These are phyloP conservation scores for Endoconidiophora laricicola DNA, from an alignment of 2,329 filamentous ascomycete species.

Conservation along the genomic window DNA sequence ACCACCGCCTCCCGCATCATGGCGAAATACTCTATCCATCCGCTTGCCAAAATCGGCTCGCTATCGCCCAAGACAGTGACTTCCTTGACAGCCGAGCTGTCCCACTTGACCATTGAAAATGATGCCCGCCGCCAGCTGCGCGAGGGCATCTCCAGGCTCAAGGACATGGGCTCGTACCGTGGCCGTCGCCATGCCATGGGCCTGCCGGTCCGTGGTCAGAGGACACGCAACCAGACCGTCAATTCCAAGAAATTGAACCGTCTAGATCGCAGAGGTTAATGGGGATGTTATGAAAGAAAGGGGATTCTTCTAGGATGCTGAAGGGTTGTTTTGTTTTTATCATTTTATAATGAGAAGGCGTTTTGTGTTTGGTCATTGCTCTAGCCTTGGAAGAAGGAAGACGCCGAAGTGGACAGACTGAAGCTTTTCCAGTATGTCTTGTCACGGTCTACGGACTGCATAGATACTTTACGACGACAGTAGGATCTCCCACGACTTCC, in stretches of 20 bases:
- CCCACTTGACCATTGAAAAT: constrained; percentile 86
- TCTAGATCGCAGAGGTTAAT: constrained; percentile 30
- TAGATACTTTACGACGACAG: no score
- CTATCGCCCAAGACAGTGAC: constrained; percentile 62
- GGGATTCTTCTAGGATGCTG: no score
- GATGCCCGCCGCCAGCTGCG: constrained; percentile 61
- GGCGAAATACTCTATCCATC: constrained; percentile 78
- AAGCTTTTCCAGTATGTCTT: no score
- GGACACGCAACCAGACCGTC: constrained; percentile 57
- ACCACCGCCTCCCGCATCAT: constrained; percentile 57
- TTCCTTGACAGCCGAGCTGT: constrained; percentile 68
- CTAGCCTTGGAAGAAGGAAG: no score
- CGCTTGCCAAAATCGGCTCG: constrained; percentile 59
- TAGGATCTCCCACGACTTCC: no score
- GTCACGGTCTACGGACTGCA: no score
- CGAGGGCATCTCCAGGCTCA: constrained; percentile 73
- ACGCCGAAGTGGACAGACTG: no score
- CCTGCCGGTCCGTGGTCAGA: constrained; percentile 79
- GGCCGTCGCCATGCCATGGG: constrained; percentile 86
- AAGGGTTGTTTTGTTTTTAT: neutral
- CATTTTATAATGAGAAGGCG: neutral
- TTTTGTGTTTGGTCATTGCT: neutral
- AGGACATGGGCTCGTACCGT: constrained; percentile 80
- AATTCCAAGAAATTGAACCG: constrained; percentile 46
- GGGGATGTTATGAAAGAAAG: neutral